Conservation (phyloP, 2,329 filamentous ascomycete species). For the Exophiala oligosperma region DNA sequence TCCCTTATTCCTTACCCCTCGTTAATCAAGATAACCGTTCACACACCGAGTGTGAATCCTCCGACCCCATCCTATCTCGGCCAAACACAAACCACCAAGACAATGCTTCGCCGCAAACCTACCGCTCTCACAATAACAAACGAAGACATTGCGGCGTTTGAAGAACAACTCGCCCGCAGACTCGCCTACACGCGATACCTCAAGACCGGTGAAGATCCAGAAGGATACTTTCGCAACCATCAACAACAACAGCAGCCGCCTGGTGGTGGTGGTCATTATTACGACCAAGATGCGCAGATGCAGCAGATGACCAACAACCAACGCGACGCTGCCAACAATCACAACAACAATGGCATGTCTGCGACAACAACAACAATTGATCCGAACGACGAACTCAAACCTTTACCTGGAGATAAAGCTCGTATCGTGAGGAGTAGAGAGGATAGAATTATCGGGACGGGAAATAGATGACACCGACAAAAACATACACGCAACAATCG, state of each 20-base stretch:
- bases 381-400: conserved; percentile 52
- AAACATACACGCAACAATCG: neutral
- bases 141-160: conserved; percentile 50
- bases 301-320: conserved; percentile 17
- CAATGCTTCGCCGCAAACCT: conserved; percentile 53
- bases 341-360: conserved; percentile 9
- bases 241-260: conserved; percentile 30
- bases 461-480: neutral
- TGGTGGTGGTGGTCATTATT: too few species aligned
- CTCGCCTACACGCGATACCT: conserved; percentile 25
- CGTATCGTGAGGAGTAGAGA: conserved; percentile 48
- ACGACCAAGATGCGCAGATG: conserved; percentile 10
- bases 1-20: too few species aligned
- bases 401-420: conserved; percentile 50
- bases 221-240: conserved; percentile 24
- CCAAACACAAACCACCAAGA: too few species aligned
- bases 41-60: too few species aligned
- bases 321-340: conserved; percentile 2
- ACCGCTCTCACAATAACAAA: conserved; percentile 51
- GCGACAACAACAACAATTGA: conserved; percentile 36
- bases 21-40: too few species aligned
- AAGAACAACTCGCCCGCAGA: conserved; percentile 35
- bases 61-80: too few species aligned
- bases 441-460: conserved; percentile 41
- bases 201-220: conserved; percentile 30